phyloP scores from a whole-genome alignment of 495 filamentous ascomycete genomes.

The Penicillium pulvis region DNA sequence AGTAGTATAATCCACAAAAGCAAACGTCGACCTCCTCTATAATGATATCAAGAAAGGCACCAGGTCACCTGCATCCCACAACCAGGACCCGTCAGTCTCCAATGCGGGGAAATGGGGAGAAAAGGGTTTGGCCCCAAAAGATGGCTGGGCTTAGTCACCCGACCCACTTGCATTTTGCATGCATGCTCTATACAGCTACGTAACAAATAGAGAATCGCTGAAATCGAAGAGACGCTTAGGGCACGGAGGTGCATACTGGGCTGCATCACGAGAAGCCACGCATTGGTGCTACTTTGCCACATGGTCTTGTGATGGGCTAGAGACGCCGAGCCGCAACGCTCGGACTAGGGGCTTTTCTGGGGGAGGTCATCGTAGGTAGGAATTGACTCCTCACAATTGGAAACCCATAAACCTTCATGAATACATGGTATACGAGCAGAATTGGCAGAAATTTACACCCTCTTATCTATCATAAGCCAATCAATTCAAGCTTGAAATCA shows the following conservation, averaged over 20 bases:
- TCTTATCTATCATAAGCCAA: background rate
- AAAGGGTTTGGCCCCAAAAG: slow-evolving; percentile 8
- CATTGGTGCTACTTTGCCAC: background rate
- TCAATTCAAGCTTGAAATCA: background rate
- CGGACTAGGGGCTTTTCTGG: background rate
- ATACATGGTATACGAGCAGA: background rate
- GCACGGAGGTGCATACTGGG: slow-evolving; percentile 1
- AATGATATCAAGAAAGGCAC: slow-evolving; percentile 15
- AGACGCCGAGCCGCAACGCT: slow-evolving; percentile 3
- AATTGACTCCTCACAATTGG: background rate
- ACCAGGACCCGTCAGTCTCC: slow-evolving; percentile 4
- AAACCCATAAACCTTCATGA: background rate
- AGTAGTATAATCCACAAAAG: slow-evolving; percentile 9
- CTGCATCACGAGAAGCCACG: slow-evolving; percentile 6
- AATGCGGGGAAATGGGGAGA: slow-evolving; percentile 28
- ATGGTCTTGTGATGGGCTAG: slow-evolving; percentile 8
- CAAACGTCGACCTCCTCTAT: slow-evolving; percentile 21
- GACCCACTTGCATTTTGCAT: background rate
- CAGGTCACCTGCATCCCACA: background rate
- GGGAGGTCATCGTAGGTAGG: background rate
- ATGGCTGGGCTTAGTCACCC: slow-evolving; percentile 25
- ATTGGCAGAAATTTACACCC: background rate
- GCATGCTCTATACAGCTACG: background rate
- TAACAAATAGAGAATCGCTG: background rate
- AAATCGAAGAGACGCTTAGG: background rate